Base-by-base conservation (phyloP, 2,329 filamentous ascomycete species). In the Cytospora piceicola region DNA sequence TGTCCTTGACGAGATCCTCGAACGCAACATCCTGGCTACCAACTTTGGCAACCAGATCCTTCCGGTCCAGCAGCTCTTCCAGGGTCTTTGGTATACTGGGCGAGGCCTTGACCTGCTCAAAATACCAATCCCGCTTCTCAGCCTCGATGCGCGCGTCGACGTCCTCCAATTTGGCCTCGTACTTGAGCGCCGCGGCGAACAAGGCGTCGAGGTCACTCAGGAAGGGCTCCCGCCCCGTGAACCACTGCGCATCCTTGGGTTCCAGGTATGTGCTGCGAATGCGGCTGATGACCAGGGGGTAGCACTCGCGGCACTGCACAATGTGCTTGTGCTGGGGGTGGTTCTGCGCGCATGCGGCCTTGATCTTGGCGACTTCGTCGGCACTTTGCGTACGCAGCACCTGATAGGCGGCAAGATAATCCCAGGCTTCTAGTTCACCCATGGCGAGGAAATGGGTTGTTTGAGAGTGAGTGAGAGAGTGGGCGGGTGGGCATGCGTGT, bases 41-140 rank as follows among this genome's bases (percentile, higher is more conserved):
- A 4, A 67, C 58, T 52, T 69, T 59, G 22, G 65, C 68, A 20
- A 68, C 61, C 3, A 64, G 57, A 3, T 67, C 65, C 54, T 24
- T 64, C 29, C 54, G 63, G 42, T 64, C 63, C 42, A 62, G 53
- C 29, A 66, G 54, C 27, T 71, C 69, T 36, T 71, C 69, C 17
- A 70, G 70, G 27, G 73, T 53, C n/a, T 66, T 67, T 36, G 66
- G 61, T 30, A 72, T 65, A 15, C 66, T 71, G 15, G 66, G 67
- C n/a, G 67, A 72, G 17, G 61, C 66, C 42, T 63, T 70, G 60
- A 69, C 67, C 32, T 62, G 71, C 65, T 74, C 71, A n/a, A 81
- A 79, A 65, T 85, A 84, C 83, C 85, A 87, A 14, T 79, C 78
- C 67, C 79, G 78, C 71, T 84, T 84, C 71, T 86, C 83, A 32